Evolutionary conservation across 257 asterid species (phyloP).

Genomic region (Solanum virginianum): DNA sequence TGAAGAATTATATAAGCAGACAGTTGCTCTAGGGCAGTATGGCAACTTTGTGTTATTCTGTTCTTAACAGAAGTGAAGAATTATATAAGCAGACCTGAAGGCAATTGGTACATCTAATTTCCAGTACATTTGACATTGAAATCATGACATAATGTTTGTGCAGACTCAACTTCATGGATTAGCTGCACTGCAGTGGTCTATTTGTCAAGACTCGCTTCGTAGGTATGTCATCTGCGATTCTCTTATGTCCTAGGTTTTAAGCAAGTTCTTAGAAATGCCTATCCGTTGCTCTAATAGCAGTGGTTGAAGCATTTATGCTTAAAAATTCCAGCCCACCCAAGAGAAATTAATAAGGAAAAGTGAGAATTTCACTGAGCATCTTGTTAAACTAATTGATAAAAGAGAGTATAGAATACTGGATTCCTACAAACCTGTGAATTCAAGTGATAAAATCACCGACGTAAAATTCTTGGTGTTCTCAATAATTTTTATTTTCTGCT

Average conservation of each 20-base stretch:
- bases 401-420: neutral
- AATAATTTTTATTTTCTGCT: neutral
- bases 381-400: neutral
- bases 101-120: neutral
- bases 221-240: constrained; percentile 22
- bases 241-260: neutral
- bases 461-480: neutral
- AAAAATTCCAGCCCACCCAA: neutral
- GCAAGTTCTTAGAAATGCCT: neutral
- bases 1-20: neutral
- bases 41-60: neutral
- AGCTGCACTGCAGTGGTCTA: constrained; percentile 97
- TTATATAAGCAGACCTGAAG: neutral
- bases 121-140: neutral
- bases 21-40: no score
- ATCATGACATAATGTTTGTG: neutral
- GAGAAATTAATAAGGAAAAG: neutral
- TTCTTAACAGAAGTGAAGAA: neutral
- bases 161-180: constrained; percentile 83
- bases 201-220: constrained; percentile 76
- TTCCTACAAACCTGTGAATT: neutral
- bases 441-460: neutral
- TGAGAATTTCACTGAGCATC: neutral
- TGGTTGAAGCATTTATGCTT: neutral
- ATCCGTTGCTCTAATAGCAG: neutral